phyloP scores from a whole-genome alignment of 2,329 filamentous ascomycete genomes.

The Orbilia brochopaga region DNA sequence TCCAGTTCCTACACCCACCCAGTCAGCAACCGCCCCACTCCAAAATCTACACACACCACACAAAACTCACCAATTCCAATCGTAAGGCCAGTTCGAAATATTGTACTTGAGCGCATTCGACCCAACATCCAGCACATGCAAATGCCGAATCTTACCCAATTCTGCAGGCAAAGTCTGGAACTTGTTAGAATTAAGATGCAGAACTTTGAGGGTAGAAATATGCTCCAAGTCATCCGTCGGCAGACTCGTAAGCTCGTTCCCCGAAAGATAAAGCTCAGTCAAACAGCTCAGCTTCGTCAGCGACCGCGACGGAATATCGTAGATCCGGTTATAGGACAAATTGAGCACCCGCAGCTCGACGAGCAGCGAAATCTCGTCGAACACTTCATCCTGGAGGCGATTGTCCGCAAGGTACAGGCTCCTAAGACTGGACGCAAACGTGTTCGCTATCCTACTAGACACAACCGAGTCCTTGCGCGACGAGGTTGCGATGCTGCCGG shows the following conservation, averaged over 20 bases:
- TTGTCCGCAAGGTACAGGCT: constrained; percentile 93
- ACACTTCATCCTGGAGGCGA: constrained; percentile 89
- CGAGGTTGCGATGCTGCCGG: constrained; percentile 62
- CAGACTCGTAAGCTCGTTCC: constrained; percentile 88
- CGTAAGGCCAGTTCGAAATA: constrained; percentile 97
- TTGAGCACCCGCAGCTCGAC: constrained; percentile 87
- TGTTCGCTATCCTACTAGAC: constrained; percentile 78
- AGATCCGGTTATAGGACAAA: constrained; percentile 90
- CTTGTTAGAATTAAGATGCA: constrained; percentile 97
- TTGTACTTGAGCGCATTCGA: constrained; percentile 98
- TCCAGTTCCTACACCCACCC: constrained; percentile 72
- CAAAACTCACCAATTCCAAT: constrained; percentile 79
- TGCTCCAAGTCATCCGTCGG: constrained; percentile 95
- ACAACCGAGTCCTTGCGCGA: constrained; percentile 86
- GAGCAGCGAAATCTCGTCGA: constrained; percentile 84
- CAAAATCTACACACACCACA: neutral
- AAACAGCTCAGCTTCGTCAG: constrained; percentile 89
- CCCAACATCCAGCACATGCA: constrained; percentile 89
- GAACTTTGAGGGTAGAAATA: constrained; percentile 80
- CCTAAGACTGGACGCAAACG: constrained; percentile 83
- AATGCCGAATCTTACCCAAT: constrained; percentile 88
- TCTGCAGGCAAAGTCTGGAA: constrained; percentile 96
- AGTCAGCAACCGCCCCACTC: constrained; percentile 9
- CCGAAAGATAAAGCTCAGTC: constrained; percentile 89
- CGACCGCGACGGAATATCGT: constrained; percentile 86